Base-by-base conservation (phyloP, 2,329 filamentous ascomycete species). In the Fusarium algeriense region DNA sequence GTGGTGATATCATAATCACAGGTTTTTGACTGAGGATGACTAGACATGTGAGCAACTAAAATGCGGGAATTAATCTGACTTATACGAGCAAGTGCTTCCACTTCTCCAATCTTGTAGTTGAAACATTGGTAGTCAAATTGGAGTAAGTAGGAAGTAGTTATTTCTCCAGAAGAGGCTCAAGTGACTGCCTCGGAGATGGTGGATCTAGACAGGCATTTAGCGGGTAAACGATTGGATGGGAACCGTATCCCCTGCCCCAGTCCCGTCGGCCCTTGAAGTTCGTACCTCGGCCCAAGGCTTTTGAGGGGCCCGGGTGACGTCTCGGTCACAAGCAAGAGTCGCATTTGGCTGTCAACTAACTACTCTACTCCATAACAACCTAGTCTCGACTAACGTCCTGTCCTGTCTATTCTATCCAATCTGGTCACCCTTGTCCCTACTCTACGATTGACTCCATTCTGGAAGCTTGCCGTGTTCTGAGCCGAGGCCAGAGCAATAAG, bases 261-360 rank as follows among this genome's bases (percentile, higher is more conserved):
- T 38, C 49, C 48, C 54, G 67, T 64, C 59, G 68, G 63, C 60
- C 63, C 68, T 68, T 60, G 38, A 54, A 52, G 30, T 64, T 49
- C 41, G 65, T 67, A 76, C 74, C 74, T 76, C 74, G 74, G 74
- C 70, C 74, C 74, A 76, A 73, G 74, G 74, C 65, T 75, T 68
- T 59, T 56, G 67, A 61, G 70, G 73, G 71, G 73, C 57, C 45
- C 49, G 57, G 62, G 67, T 76, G 74, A 75, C 68, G 65, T 74
- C 67, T 73, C 55, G 54, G 70, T 72, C 69, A 71, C 69, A 71
- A 70, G 69, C 69, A 73, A 62, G 52, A 57, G 44, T 43, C 32
- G 59, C 32, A 45, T 28, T 28, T 41, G 40, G 28, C 15, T 32
- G 23, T 43, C 40, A 50, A 43, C 48, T 38, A 30, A 10, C 30